Percentiles rank a stretch among this genome's conserved stretches.
Conservation (phyloP, 1,284 basidiomycete species). For the Laetiporus sulphureus region DNA sequence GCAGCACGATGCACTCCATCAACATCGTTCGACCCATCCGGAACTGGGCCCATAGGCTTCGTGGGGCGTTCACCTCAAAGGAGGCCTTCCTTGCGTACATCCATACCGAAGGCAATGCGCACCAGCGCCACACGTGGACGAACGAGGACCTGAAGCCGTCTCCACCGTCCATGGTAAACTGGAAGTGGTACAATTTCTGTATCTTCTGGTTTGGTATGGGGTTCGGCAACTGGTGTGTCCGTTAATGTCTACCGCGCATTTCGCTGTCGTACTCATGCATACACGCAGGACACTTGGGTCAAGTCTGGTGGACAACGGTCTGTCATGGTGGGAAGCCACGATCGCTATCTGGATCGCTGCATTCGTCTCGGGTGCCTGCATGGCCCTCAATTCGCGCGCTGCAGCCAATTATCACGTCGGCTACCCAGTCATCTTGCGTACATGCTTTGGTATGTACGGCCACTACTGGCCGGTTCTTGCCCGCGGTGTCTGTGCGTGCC, state of each 20-base stretch:
- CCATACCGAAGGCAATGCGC: conserved; percentile 16
- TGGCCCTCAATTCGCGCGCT: conserved; percentile 31
- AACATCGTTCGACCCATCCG: conserved; percentile 6
- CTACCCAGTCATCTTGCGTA: conserved; percentile 38
- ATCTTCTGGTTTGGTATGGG: conserved; percentile 21
- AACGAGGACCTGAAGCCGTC: conserved; percentile 21
- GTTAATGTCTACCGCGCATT: neutral
- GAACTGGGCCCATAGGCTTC: conserved; percentile 13
- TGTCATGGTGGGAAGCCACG: conserved; percentile 27
- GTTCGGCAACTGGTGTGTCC: conserved; percentile 19
- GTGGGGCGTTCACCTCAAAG: conserved; percentile 11
- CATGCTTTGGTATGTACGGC: conserved; percentile 40
- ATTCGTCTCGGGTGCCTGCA: conserved; percentile 17
- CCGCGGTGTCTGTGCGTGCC: conserved; percentile 35
- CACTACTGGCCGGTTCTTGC: conserved; percentile 35
- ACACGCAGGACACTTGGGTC: conserved; percentile 19
- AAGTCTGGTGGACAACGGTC: conserved; percentile 23
- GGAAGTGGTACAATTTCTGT: conserved; percentile 20
- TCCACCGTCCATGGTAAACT: conserved; percentile 17
- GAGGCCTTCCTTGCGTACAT: conserved; percentile 15
- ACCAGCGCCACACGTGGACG: conserved; percentile 14
- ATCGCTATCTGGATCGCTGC: conserved; percentile 27
- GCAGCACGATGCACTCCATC: neutral
- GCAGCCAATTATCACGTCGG: conserved; percentile 39
- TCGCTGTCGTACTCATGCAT: neutral